Conservation (phyloP, 225 moss, liverwort and hornwort species). For the Physcomitrellopsis africana region DNA sequence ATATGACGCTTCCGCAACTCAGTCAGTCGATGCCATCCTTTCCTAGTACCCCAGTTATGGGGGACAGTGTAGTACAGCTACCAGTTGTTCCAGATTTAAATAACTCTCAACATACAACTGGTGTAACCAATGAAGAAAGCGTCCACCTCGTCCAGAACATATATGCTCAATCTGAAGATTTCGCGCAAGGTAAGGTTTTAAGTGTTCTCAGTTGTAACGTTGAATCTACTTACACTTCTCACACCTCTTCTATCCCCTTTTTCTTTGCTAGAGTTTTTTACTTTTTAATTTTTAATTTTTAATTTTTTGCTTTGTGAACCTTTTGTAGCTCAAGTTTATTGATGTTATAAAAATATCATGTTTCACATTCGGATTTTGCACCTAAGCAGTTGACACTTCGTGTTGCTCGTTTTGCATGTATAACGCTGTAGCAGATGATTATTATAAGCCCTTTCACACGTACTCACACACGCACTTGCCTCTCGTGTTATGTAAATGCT, state of each 20-base stretch:
- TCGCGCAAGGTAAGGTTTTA: slow-evolving; percentile 29
- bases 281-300: no score
- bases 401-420: no score
- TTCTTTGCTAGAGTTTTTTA: slow-evolving; percentile 3
- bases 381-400: not conserved
- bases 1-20: no score
- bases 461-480: not conserved
- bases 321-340: not conserved
- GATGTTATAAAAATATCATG: not conserved
- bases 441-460: not conserved
- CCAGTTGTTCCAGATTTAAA: slow-evolving; percentile 15
- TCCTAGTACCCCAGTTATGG: slow-evolving; percentile 4
- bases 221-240: not conserved
- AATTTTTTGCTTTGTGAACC: not conserved
- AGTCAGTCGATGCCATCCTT: slow-evolving; percentile 24
- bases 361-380: slow-evolving; percentile 1
- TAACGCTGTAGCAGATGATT: not conserved
- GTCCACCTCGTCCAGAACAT: slow-evolving; percentile 42
- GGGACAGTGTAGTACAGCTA: slow-evolving; percentile 26
- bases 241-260: not conserved
- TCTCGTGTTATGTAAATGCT: slow-evolving; percentile 8
- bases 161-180: slow-evolving; percentile 27
- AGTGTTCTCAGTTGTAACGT: not conserved
- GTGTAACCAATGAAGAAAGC: slow-evolving; percentile 28
- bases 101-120: slow-evolving; percentile 19